Base-by-base conservation (phyloP, 768 basidiomycete species). In the Mycena vitilis region DNA sequence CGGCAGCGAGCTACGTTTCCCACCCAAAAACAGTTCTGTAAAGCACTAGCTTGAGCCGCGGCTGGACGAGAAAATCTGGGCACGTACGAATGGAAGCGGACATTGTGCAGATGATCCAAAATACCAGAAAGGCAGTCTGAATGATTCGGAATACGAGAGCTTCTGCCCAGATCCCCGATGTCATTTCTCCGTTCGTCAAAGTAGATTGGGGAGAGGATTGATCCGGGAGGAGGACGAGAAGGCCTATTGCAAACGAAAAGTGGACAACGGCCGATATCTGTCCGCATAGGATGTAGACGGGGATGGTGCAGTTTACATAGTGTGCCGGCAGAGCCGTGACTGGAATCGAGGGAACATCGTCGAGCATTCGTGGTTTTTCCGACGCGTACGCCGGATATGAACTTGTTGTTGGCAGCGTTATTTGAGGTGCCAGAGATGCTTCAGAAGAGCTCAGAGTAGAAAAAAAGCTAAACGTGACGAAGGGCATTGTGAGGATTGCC, bases 21-120 rank as follows among this genome's bases (percentile, higher is more conserved):
- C 58, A 54, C 66, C 51, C 36, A 63, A 47, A 63, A 65, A 65
- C n/a, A 66, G 52, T 56, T 65, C 66, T 73, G 37, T 56, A 48
- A 30, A 30, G 62, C 65, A 45, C 22, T 0, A 30, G 18, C 22
- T 30, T 30, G 20, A 30, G 36, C 37, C 51, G 56, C 30, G 66
- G 66, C 47, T 44, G 51, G 15, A 40, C 54, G 48, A 57, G 60
- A 61, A 47, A 63, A 7, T 12, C 23, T 10, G 34, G 34, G 49
- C 40, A 68, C 74, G 47, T 71, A 73, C 71, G 61, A 38, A 74
- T 57, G 51, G 70, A 68, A 53, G 74, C 74, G 47, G 55, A 62
- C 60, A 73, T 73, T 22, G 66, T 69, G 60, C 67, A 73, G 42
- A 71, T 63, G 57, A 71, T 70, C 72, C 72, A 73, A 60, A 66